phyloP scores from a whole-genome alignment of 2,329 filamentous ascomycete species.

The Aspergillus chevalieri region DNA sequence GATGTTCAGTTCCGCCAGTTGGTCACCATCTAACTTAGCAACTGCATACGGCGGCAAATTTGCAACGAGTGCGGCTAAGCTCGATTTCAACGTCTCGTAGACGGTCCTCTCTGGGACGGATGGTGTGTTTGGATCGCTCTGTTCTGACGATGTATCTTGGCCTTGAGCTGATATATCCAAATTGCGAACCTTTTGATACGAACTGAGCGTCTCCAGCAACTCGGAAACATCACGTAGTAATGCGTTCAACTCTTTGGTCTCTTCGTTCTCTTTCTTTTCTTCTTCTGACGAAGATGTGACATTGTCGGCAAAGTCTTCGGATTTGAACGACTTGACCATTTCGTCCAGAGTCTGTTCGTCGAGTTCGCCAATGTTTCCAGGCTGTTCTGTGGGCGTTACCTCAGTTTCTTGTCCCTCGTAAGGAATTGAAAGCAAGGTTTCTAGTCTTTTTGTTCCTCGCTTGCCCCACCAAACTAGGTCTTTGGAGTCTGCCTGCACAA shows the following conservation, averaged over 20 bases:
- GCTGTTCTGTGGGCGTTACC: conserved; percentile 16
- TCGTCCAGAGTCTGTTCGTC: conserved; percentile 37
- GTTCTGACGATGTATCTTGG: conserved; percentile 27
- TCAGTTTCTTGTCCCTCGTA: conserved; percentile 15
- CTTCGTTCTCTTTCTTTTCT: conserved; percentile 22
- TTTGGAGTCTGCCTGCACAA: conserved; percentile 38
- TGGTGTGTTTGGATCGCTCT: conserved; percentile 45
- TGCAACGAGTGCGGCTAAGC: conserved; percentile 66
- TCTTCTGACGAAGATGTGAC: conserved; percentile 11
- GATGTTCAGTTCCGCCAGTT: conserved; percentile 74
- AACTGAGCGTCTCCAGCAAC: conserved; percentile 55
- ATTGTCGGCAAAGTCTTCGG: conserved; percentile 27
- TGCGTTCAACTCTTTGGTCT: conserved; percentile 44
- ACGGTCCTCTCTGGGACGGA: conserved; percentile 51
- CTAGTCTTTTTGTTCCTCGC: conserved; percentile 33
- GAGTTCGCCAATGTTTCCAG: conserved; percentile 29
- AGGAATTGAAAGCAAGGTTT: conserved; percentile 28
- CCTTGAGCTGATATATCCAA: conserved; percentile 27
- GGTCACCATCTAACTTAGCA: conserved; percentile 77
- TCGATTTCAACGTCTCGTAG: conserved; percentile 69
- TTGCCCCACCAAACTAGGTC: conserved; percentile 43
- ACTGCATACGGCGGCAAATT: conserved; percentile 77
- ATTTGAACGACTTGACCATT: conserved; percentile 37
- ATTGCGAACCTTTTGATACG: conserved; percentile 56
- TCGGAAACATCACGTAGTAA: conserved; percentile 54